Evolutionary conservation across 805 yeast genomes (phyloP), one percentile per base, ranked within the genome.

Genomic region (Grigorovia jiainica): DNA sequence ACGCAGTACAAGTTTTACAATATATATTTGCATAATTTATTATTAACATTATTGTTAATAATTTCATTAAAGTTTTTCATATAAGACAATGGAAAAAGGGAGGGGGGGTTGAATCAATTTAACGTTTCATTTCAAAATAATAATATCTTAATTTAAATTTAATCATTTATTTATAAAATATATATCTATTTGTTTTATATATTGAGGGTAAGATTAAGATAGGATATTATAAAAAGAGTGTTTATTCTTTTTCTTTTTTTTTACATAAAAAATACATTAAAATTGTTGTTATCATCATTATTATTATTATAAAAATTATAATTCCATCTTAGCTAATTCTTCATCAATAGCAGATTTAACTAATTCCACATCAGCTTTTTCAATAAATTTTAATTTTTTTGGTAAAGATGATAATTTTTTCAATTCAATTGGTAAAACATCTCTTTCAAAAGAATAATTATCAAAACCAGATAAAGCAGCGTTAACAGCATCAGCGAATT

Each of bases 401-500:
- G 83, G 82, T 63, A 85, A 70, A 7, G 72, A 58, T 38, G 83
- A 67, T 60, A 92, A 75, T 38, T 75, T 75, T 64, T 75, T 82
- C 65, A 92, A 75, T 65, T 87, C 96, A 23, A 72, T 85, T 31
- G 98, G 97, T 43, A 92, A 73, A 17, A 92, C 97, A 51, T 86
- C 87, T 38, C 71, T 71, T 55, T 87, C 95, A 58, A 92, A 92
- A 4, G 87, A 77, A 67, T 92, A 92, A 17, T 77, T 87, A 10
- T 72, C 75, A 47, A 78, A 72, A 1, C 71, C 72, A 36, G 65
- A 59, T 50, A 92, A 71, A 3, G 97, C 87, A 53, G 74, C 67
- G 63, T 89, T 82, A 20, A 92, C 99, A 39, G 95, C 98, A 48
- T 87, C 97, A 20, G 95, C 85, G 58, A 92, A 92, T 67, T 92